Conservation (phyloP, 83 land plant species). For the Picea engelmannii region DNA sequence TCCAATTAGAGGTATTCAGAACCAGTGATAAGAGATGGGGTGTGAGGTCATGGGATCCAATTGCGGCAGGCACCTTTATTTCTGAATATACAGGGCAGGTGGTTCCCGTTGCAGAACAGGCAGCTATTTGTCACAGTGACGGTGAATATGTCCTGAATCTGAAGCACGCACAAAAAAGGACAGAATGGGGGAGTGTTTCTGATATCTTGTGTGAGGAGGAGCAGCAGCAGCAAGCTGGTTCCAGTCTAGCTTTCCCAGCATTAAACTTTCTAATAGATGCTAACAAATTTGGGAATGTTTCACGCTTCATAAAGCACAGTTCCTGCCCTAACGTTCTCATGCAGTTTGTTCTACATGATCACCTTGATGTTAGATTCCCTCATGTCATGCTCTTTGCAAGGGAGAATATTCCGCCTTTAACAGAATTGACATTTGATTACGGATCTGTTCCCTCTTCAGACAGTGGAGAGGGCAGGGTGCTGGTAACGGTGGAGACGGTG, state of each 20-base stretch:
- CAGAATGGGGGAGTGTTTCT: slow-evolving; percentile 74
- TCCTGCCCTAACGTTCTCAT: slow-evolving; percentile 75
- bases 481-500: no score
- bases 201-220: slow-evolving; percentile 27
- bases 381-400: slow-evolving; percentile 90
- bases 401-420: slow-evolving; percentile 80
- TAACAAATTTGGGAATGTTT: slow-evolving; percentile 68
- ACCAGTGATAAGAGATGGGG: slow-evolving; percentile 93
- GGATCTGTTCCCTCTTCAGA: background rate
- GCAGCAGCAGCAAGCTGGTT: background rate
- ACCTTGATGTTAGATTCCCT: slow-evolving; percentile 45
- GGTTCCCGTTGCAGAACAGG: slow-evolving; percentile 38
- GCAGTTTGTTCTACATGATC: slow-evolving; percentile 78
- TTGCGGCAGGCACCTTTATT: slow-evolving; percentile 75
- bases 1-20: slow-evolving; percentile 79
- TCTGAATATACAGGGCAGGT: slow-evolving; percentile 60
- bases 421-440: slow-evolving; percentile 87
- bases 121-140: slow-evolving; percentile 13
- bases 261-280: slow-evolving; percentile 71
- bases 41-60: slow-evolving; percentile 80
- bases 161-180: slow-evolving; percentile 36
- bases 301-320: slow-evolving; percentile 93
- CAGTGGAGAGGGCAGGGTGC: no score
- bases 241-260: slow-evolving; percentile 30
- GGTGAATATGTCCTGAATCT: slow-evolving; percentile 63